Base-by-base conservation (phyloP, 2,329 filamentous ascomycete genomes). In the Aureobasidium namibiae region DNA sequence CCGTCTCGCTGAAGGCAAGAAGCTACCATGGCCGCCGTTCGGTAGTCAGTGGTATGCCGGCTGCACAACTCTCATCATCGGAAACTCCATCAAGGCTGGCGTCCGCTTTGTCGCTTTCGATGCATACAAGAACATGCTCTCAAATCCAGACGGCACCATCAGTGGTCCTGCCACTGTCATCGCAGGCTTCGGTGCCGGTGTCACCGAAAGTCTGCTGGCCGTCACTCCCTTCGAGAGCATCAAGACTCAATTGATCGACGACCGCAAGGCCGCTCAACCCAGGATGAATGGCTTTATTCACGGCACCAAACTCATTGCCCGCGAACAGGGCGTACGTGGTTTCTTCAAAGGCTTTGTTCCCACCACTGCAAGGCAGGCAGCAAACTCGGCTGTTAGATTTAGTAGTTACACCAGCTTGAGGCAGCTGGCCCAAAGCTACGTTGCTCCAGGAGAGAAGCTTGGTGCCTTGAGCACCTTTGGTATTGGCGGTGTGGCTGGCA, bases 271-370 rank as follows among this genome's bases (percentile, higher is more conserved):
- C 4, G 79, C 84, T 29, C 89, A 90, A 38, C 94, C 94, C 34
- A 86, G 92, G 16, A 87, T 99, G 84, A 84, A 86, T 62, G 94
- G 94, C 26, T 96, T 99, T 76, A 78, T 97, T 18, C 89, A 97
- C 72, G 94, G 92, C 53, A 88, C 91, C 14, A 85, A 84, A 56
- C 82, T 97, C 61, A 97, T 99, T 63, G 87, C 86, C 39, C 85
- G 88, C 63, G 94, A 99, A 72, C 86, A 92, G 67, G 94, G 94
- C 24, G 70, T 96, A 38, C 82, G 87, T 36, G 94, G 92, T 50
- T 97, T 99, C 80, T 96, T 99, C 81, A 91, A 97, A 72, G 94
- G 94, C 24, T 94, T 99, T 68, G 86, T 95, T 9, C 94, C 94
- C 0, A 99, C 94, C 1, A 97, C 94, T 4, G 91, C 92, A 23